Evolutionary conservation across 177 flowering plant genomes (phyloP), one percentile per base, ranked within the genome.

Genomic region (Vitis hybrid): DNA sequence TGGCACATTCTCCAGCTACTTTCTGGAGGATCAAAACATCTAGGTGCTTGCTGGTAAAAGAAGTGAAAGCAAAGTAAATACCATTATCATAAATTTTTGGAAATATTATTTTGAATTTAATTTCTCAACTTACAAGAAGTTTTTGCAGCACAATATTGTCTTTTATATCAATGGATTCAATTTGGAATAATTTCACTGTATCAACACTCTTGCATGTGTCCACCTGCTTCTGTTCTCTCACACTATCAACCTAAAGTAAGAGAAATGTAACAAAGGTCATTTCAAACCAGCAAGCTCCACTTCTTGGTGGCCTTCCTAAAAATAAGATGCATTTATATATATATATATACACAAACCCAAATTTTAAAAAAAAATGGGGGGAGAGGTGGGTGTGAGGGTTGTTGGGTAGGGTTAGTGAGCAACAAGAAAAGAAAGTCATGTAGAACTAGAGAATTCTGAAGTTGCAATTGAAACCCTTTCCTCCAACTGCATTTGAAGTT

Each of bases 1-100:
- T 67, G 80, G 76, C 93, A 91, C 45, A 79, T 73, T 3, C 64
- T 81, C 78, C 77, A 80, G 67, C 75, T 76, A 26, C 67, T 71
- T 60, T 81, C 87, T 19, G 79, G 90, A 48, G 90, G 85, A 81
- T 91, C 90, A 77, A 91, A 91, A 78, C 88, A 91, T 67, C 97
- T 82, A 7, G 94, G 91, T n/a, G 86, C 89, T 69, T 90, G 79
- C 92, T 91, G 72, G 52, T 21, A 49, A 51, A 64, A 65, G 10
- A 57, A 64, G 75, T 23, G 62, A 71, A 52, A 32, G 60, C 52
- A 8, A 56, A 58, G 4, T 14, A 23, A 62, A 15, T 8, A 56
- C 6, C 15, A 54, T 54, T 17, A 45, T n/a, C 3, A 66, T 51
- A 34, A 11, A 6, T 1, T 34, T 19, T 58, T 26, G 11, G 23